A percentile compares a stretch with the other conserved stretches of the same genome.
Evolutionary conservation across 2,329 filamentous ascomycete genomes (phyloP).

Genomic region (Fusarium incarnatum): DNA sequence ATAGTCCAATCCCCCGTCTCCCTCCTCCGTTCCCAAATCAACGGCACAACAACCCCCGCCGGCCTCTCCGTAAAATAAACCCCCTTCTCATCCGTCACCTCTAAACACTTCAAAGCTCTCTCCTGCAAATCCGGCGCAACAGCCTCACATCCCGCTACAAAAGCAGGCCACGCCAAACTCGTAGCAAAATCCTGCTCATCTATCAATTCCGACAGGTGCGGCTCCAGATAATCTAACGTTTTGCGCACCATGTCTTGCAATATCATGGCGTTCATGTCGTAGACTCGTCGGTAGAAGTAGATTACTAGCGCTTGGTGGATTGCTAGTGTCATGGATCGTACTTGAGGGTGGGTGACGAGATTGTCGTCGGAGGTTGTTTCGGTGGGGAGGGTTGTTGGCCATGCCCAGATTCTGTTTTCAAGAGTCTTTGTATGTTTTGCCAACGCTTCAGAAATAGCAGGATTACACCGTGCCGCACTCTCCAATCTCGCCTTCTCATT

Average conservation of each 20-base stretch:
- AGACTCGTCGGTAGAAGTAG: constrained; percentile 59
- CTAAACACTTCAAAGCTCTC: constrained; percentile 40
- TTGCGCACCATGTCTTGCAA: constrained; percentile 54
- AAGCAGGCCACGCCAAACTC: constrained; percentile 57
- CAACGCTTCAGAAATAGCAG: constrained; percentile 42
- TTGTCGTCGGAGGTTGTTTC: constrained; percentile 15
- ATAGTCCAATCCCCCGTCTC: constrained; percentile 47
- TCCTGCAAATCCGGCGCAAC: constrained; percentile 52
- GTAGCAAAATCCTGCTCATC: constrained; percentile 53
- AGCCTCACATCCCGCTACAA: constrained; percentile 58
- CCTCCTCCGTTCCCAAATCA: constrained; percentile 48
- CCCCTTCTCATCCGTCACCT: constrained; percentile 45
- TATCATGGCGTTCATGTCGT: constrained; percentile 53
- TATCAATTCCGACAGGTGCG: constrained; percentile 48
- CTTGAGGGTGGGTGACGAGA: constrained; percentile 37
- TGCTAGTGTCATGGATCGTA: constrained; percentile 45
- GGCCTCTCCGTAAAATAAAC: constrained; percentile 46
- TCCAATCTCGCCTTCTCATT: constrained; percentile 55
- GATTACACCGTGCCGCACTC: constrained; percentile 37
- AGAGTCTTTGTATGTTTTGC: constrained; percentile 48
- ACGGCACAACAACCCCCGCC: constrained; percentile 44
- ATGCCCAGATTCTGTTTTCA: constrained; percentile 50
- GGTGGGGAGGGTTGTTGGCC: constrained; percentile 29
- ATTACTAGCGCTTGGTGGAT: constrained; percentile 58
- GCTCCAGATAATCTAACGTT: constrained; percentile 53